Evolutionary conservation across 768 basidiomycete species (phyloP).

Genomic region (Mrakia blollopis): DNA sequence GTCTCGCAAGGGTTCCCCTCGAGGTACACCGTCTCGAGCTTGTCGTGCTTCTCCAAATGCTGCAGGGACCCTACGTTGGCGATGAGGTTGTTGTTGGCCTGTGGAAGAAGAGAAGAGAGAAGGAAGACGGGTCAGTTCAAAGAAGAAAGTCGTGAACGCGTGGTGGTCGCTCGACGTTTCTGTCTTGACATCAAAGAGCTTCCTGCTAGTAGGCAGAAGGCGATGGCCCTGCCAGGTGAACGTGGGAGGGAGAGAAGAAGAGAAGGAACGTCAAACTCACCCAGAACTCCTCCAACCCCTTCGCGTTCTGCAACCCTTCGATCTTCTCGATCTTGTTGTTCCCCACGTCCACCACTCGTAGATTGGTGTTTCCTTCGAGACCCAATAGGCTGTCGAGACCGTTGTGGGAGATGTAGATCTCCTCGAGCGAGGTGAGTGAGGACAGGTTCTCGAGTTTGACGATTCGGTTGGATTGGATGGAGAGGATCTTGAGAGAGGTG

Average conservation of each 20-base stretch:
- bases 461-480: constrained; percentile 82
- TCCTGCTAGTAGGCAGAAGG: too few relatives aligned
- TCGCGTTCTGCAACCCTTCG: constrained; percentile 76
- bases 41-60: constrained; percentile 47
- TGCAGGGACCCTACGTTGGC: constrained; percentile 63
- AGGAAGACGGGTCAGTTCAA: not conserved
- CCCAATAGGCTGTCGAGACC: constrained; percentile 79
- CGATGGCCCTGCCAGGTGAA: too few relatives aligned
- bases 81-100: constrained; percentile 88
- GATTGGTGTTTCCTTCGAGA: constrained; percentile 67
- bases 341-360: constrained; percentile 81
- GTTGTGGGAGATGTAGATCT: constrained; percentile 91
- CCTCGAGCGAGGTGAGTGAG: constrained; percentile 65
- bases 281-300: constrained; percentile 86
- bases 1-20: constrained; percentile 91
- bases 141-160: too few relatives aligned
- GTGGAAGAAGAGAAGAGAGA: not conserved
- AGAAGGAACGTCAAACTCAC: constrained; percentile 48
- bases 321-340: constrained; percentile 74
- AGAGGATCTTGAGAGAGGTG: constrained; percentile 72
- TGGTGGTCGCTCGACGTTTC: too few relatives aligned
- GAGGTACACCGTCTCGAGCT: constrained; percentile 83
- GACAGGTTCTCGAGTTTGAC: constrained; percentile 80
- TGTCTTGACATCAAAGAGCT: not conserved
- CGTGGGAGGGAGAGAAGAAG: not conserved